phyloP scores from a whole-genome alignment of 1,284 basidiomycete genomes.

The Volvariella volvacea region DNA sequence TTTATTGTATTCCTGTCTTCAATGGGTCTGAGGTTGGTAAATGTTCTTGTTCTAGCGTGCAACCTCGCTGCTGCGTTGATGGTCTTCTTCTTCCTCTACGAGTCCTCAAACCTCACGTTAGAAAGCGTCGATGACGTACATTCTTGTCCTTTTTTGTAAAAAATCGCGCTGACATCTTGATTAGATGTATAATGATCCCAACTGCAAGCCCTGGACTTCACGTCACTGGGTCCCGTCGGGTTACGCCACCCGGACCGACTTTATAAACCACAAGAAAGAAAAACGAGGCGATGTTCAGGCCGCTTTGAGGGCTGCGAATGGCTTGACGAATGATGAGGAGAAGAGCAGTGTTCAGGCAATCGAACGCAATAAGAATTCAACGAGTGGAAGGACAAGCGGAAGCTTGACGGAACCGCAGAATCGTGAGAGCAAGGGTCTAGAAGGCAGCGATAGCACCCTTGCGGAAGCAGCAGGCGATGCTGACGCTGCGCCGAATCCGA shows the following conservation, averaged over 20 bases:
- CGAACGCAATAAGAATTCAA: too few relatives aligned
- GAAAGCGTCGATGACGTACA: conserved; percentile 60
- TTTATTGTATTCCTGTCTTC: conserved; percentile 2
- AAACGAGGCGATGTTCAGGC: conserved; percentile 1
- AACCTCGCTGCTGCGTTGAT: conserved; percentile 57
- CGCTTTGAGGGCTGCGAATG: too few relatives aligned
- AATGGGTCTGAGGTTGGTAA: neutral
- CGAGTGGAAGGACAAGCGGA: too few relatives aligned
- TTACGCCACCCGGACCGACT: conserved; percentile 33
- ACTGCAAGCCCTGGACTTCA: conserved; percentile 65
- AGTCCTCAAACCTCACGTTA: conserved; percentile 62
- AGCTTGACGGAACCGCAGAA: too few relatives aligned
- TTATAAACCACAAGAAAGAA: conserved; percentile 26
- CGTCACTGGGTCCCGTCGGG: conserved; percentile 48
- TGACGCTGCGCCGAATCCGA: too few relatives aligned
- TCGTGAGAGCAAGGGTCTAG: too few relatives aligned
- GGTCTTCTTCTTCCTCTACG: conserved; percentile 77
- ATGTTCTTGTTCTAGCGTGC: conserved; percentile 24
- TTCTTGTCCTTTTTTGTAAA: conserved; percentile 5
- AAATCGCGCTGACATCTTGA: too few relatives aligned
- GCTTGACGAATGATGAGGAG: too few relatives aligned
- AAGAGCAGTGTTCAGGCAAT: too few relatives aligned
- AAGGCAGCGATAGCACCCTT: too few relatives aligned
- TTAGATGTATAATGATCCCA: conserved; percentile 69
- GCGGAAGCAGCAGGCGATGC: too few relatives aligned